Evolutionary conservation across 2,329 filamentous ascomycete genomes (phyloP).

Genomic region (Pyrenochaeta sp.): DNA sequence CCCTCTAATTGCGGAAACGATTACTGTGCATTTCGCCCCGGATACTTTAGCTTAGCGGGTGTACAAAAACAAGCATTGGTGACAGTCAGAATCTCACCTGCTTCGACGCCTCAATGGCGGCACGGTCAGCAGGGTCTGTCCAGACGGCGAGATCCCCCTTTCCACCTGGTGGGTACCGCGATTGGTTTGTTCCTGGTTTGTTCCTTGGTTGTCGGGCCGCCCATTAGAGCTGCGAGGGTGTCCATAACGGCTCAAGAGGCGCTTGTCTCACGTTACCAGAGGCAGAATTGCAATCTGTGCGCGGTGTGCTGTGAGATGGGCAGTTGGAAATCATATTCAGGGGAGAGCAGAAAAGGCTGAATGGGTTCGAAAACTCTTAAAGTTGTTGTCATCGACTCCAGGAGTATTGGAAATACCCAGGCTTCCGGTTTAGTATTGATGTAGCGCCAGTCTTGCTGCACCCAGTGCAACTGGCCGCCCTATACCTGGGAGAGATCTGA

Average conservation of each 20-base stretch:
- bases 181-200: neutral
- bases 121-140: neutral
- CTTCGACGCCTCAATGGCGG: neutral
- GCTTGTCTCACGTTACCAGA: neutral
- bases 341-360: too few relatives aligned
- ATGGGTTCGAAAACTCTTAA: too few relatives aligned
- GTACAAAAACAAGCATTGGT: neutral
- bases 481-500: too few relatives aligned
- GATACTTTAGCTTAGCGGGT: neutral
- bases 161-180: neutral
- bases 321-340: too few relatives aligned
- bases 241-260: neutral
- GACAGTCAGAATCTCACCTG: neutral
- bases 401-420: too few relatives aligned
- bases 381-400: too few relatives aligned
- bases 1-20: constrained; percentile 4
- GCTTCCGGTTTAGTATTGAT: too few relatives aligned
- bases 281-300: neutral
- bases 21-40: neutral
- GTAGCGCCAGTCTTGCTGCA: too few relatives aligned
- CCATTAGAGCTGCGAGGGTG: neutral
- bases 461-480: too few relatives aligned
- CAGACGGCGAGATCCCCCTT: neutral
- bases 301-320: neutral
- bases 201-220: neutral